These are phyloP conservation scores for Metschnikowia kofuensis DNA, from an alignment of 805 yeast species.

Conservation along the genomic window DNA sequence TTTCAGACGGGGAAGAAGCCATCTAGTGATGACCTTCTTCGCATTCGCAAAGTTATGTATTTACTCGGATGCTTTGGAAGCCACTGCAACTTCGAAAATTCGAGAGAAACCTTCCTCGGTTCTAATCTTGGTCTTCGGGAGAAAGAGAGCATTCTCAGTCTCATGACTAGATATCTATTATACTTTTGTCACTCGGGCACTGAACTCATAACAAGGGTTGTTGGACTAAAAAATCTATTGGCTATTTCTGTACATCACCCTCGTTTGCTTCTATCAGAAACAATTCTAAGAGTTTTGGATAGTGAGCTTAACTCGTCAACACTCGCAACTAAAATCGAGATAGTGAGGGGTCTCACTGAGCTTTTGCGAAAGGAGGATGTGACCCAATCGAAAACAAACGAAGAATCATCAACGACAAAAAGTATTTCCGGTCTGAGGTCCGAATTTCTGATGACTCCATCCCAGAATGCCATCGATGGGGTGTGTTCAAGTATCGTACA, in stretches of 20 bases:
- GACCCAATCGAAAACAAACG: conserved; percentile 36
- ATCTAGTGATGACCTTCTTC: conserved; percentile 27
- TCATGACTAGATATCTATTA: conserved; percentile 57
- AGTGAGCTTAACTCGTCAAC: conserved; percentile 40
- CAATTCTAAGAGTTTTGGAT: conserved; percentile 52
- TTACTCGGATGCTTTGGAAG: conserved; percentile 71
- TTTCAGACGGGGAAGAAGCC: conserved; percentile 18
- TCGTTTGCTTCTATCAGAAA: conserved; percentile 57
- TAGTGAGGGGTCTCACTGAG: conserved; percentile 55
- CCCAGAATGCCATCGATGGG: conserved; percentile 30
- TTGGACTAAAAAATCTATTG: conserved; percentile 57
- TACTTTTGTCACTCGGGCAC: conserved; percentile 43
- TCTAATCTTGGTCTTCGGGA: conserved; percentile 42
- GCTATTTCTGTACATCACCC: conserved; percentile 62
- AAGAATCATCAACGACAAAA: conserved; percentile 48
- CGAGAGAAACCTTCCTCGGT: conserved; percentile 36
- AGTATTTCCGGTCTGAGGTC: conserved; percentile 40
- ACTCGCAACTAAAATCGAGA: conserved; percentile 43
- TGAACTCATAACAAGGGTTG: conserved; percentile 38
- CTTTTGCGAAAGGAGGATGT: conserved; percentile 59
- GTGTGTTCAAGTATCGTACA: conserved; percentile 73
- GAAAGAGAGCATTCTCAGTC: conserved; percentile 55
- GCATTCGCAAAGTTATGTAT: conserved; percentile 52
- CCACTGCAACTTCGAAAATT: conserved; percentile 57
- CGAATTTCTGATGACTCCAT: conserved; percentile 57